phyloP scores from a whole-genome alignment of 305 asterid genomes.

The Solanum hybrid region DNA sequence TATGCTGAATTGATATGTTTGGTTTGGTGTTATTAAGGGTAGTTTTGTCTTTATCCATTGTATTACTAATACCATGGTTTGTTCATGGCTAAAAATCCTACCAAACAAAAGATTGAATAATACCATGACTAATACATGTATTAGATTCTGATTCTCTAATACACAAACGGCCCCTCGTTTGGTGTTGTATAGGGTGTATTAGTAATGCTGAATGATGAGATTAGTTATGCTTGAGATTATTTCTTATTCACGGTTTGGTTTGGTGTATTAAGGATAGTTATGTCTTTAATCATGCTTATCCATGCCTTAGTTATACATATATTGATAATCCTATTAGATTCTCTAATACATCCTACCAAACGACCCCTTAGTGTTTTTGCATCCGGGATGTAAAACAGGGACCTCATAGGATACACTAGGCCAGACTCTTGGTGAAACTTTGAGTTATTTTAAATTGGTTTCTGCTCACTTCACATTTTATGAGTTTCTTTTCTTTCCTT shows the following conservation, averaged over 20 bases:
- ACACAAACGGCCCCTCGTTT: background rate
- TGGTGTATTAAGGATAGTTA: background rate
- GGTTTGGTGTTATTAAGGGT: background rate
- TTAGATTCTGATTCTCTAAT: background rate
- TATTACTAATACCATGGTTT: background rate
- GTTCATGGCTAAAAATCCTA: background rate
- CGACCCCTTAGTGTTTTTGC: background rate
- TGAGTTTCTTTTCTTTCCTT: background rate
- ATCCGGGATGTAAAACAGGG: background rate
- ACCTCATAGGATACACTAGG: background rate
- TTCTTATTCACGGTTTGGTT: background rate
- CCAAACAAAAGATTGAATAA: background rate
- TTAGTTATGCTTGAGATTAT: background rate
- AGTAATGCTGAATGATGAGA: background rate
- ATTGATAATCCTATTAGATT: background rate
- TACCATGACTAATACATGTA: background rate
- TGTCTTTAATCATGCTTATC: background rate
- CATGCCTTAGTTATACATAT: background rate
- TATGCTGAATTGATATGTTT: background rate
- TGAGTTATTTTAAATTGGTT: background rate
- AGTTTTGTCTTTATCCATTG: background rate
- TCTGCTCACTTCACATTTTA: background rate
- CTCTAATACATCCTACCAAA: background rate
- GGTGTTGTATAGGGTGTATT: background rate
- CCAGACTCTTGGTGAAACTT: background rate